These are phyloP conservation scores for Wickerhamomyces chambardii DNA, from an alignment of 805 yeast genomes.

Conservation along the genomic window DNA sequence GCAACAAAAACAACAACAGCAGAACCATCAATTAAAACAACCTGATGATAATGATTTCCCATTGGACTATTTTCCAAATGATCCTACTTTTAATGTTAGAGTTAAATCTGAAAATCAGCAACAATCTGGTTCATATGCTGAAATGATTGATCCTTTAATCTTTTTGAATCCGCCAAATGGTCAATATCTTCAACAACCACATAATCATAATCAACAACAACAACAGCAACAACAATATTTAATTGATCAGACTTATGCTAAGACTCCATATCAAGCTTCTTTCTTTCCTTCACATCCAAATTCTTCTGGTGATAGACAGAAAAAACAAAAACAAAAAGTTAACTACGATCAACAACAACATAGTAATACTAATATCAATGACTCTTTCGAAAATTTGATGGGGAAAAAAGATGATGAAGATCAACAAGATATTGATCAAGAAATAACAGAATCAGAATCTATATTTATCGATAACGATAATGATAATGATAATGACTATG, in stretches of 20 bases:
- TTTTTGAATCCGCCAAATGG: slow-evolving; percentile 24
- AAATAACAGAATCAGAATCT: no score
- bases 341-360: no score
- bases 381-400: background rate
- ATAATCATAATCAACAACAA: no score
- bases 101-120: background rate
- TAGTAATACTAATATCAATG: background rate
- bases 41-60: slow-evolving; percentile 48
- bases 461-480: no score
- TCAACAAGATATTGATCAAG: no score
- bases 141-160: slow-evolving; percentile 17
- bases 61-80: slow-evolving; percentile 51
- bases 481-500: no score
- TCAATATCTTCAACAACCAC: slow-evolving; percentile 29
- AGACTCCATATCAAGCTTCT: slow-evolving; percentile 20
- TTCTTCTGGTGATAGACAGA: slow-evolving; percentile 1
- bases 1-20: no score
- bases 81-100: slow-evolving; percentile 1
- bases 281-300: slow-evolving; percentile 7
- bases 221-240: no score
- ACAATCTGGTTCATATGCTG: no score
- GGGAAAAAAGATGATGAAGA: no score
- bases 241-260: slow-evolving; percentile 41
- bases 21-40: background rate
- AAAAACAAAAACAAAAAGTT: background rate